Evolutionary conservation across 2,329 filamentous ascomycete genomes (phyloP).

Genomic region (Cladophialophora carrionii): DNA sequence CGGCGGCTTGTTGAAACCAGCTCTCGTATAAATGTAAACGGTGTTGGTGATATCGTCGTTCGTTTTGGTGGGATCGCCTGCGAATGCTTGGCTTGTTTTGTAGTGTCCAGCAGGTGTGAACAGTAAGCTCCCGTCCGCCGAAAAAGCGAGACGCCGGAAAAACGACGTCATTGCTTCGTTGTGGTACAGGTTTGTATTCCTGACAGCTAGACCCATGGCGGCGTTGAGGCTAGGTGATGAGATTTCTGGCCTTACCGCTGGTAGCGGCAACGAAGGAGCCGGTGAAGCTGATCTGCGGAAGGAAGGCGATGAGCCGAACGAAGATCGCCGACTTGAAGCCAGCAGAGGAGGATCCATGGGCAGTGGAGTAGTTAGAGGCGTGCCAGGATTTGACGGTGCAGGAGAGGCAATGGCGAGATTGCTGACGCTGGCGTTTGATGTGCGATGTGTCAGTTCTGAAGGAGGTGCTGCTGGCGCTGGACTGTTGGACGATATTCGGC

Average conservation of each 20-base stretch:
- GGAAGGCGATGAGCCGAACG: constrained; percentile 77
- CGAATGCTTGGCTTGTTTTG: constrained; percentile 72
- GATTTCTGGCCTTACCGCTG: constrained; percentile 90
- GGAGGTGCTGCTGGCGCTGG: constrained; percentile 70
- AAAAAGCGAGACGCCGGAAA: constrained; percentile 90
- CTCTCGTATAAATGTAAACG: constrained; percentile 96
- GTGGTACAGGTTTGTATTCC: constrained; percentile 88
- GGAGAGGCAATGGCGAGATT: constrained; percentile 73
- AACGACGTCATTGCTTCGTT: constrained; percentile 98
- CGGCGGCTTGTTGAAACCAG: constrained; percentile 93
- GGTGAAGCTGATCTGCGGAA: constrained; percentile 86
- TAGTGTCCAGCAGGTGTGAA: constrained; percentile 96
- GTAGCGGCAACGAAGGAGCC: constrained; percentile 88
- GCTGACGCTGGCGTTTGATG: constrained; percentile 47
- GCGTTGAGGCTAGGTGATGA: constrained; percentile 73
- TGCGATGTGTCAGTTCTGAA: constrained; percentile 69
- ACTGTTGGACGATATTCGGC: constrained; percentile 87
- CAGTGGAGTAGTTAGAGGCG: constrained; percentile 82
- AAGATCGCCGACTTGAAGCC: constrained; percentile 91
- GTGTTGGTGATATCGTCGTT: constrained; percentile 91
- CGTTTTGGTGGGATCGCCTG: constrained; percentile 70
- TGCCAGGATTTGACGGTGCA: constrained; percentile 86
- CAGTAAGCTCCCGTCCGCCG: constrained; percentile 89
- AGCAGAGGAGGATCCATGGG: constrained; percentile 91
- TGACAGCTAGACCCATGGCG: constrained; percentile 64